These are phyloP conservation scores for Sporothrix phasma DNA, from an alignment of 2,329 filamentous ascomycete species.

Conservation along the genomic window DNA sequence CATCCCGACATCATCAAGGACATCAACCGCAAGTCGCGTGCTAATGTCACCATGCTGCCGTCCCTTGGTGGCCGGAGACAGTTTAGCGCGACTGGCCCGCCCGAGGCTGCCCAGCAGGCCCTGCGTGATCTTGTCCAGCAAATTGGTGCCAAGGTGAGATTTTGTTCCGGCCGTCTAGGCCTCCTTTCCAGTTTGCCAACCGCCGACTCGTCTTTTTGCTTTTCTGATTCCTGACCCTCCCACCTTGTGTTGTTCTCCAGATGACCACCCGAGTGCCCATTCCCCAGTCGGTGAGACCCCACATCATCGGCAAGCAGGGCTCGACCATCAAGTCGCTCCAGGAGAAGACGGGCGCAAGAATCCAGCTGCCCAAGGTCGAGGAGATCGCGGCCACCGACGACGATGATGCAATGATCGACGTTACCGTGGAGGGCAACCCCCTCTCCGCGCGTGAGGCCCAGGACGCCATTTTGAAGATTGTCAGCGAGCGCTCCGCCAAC, in stretches of 20 bases:
- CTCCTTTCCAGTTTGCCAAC: background rate
- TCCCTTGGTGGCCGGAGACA: conserved; percentile 63
- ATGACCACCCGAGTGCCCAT: conserved; percentile 62
- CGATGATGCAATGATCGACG: conserved; percentile 72
- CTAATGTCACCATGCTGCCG: conserved; percentile 67
- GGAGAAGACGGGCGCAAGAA: conserved; percentile 78
- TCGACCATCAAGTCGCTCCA: conserved; percentile 83
- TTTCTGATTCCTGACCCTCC: conserved; percentile 21
- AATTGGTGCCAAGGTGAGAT: conserved; percentile 66
- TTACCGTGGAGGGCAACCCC: conserved; percentile 83
- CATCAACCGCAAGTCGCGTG: conserved; percentile 85
- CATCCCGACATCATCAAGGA: conserved; percentile 79
- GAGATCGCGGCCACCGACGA: conserved; percentile 51
- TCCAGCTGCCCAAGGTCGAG: conserved; percentile 79
- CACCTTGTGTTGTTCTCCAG: conserved; percentile 21
- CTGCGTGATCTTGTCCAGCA: conserved; percentile 82
- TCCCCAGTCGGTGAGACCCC: conserved; percentile 70
- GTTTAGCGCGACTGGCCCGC: conserved; percentile 78
- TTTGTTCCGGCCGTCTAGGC: background rate
- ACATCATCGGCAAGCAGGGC: conserved; percentile 89
- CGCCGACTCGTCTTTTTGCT: background rate
- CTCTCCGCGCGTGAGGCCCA: conserved; percentile 76
- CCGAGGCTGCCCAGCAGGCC: conserved; percentile 75
- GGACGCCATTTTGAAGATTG: conserved; percentile 77
- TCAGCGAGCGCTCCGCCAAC: conserved; percentile 73